phyloP scores from a whole-genome alignment of 306 rosid genomes.

The Aeschynomene evenia region DNA sequence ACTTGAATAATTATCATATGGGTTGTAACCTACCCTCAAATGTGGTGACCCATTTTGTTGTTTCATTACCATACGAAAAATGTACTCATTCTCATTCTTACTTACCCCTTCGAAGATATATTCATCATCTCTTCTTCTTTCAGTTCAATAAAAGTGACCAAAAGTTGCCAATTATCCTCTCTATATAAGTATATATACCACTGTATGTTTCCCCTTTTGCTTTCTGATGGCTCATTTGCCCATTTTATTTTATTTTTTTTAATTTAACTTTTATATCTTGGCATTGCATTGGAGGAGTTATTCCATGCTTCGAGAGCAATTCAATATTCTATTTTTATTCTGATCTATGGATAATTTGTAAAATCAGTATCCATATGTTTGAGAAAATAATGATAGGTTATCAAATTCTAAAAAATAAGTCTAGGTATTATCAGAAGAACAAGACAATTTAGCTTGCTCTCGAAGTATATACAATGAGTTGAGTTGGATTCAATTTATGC shows the following conservation, averaged over 20 bases:
- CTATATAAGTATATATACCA: too few relatives aligned
- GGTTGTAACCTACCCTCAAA: constrained; percentile 41
- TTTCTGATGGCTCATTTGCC: neutral
- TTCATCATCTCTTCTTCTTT: constrained; percentile 11
- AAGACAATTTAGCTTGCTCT: too few relatives aligned
- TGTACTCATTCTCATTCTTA: constrained; percentile 21
- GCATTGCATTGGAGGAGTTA: neutral
- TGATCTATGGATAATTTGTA: too few relatives aligned
- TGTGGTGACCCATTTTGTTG: constrained; percentile 40
- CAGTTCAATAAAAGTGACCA: constrained; percentile 30
- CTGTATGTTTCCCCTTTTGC: neutral
- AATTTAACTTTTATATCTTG: neutral
- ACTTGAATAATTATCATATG: constrained; percentile 43
- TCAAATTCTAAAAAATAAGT: too few relatives aligned
- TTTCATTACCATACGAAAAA: constrained; percentile 27
- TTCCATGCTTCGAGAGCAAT: too few relatives aligned
- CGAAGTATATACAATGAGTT: too few relatives aligned
- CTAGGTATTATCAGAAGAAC: too few relatives aligned
- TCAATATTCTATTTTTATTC: too few relatives aligned
- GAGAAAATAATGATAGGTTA: too few relatives aligned
- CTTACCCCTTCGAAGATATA: constrained; percentile 3
- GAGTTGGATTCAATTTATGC: neutral
- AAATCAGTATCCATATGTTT: too few relatives aligned
- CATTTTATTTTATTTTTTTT: neutral
- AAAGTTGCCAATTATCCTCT: neutral